phyloP scores from a whole-genome alignment of 2,329 filamentous ascomycete genomes.

The Coniochaeta hoffmannii region DNA sequence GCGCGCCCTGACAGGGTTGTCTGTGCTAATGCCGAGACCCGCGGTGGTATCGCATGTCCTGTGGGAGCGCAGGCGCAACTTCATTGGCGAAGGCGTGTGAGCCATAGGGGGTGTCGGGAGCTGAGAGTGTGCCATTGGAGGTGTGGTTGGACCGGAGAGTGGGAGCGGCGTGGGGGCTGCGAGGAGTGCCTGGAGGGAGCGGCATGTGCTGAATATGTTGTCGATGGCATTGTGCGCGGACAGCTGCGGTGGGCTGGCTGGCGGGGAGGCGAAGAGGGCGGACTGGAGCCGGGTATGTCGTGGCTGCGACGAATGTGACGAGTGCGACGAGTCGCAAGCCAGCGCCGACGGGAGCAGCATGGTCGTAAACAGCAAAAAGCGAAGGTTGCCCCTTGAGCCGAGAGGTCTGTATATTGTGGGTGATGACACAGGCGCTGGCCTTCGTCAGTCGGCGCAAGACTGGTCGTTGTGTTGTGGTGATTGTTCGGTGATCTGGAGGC shows the following conservation, averaged over 20 bases:
- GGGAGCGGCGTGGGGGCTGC: conserved; percentile 30
- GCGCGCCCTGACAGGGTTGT: conserved; percentile 25
- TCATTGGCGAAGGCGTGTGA: conserved; percentile 42
- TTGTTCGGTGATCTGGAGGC: neutral
- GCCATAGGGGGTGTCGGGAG: conserved; percentile 50
- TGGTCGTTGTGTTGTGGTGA: neutral
- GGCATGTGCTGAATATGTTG: conserved; percentile 53
- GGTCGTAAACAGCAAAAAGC: conserved; percentile 9
- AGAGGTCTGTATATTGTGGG: neutral
- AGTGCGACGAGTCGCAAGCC: conserved; percentile 49
- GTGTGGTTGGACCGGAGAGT: conserved; percentile 29
- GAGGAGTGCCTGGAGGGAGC: conserved; percentile 53
- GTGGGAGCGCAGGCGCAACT: conserved; percentile 47
- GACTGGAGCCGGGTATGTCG: conserved; percentile 36
- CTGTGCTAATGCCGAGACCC: conserved; percentile 9
- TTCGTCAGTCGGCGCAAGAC: neutral
- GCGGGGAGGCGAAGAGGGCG: conserved; percentile 50
- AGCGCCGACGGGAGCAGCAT: conserved; percentile 56
- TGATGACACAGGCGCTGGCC: neutral
- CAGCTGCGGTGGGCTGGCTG: conserved; percentile 44
- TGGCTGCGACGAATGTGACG: conserved; percentile 31
- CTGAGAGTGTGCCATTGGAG: conserved; percentile 29
- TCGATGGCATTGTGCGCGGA: conserved; percentile 39
- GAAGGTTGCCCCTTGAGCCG: neutral
- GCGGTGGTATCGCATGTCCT: conserved; percentile 15